Conservation (phyloP, 225 moss, liverwort and hornwort species). For the Bryoerythrophyllum caledonicum region DNA sequence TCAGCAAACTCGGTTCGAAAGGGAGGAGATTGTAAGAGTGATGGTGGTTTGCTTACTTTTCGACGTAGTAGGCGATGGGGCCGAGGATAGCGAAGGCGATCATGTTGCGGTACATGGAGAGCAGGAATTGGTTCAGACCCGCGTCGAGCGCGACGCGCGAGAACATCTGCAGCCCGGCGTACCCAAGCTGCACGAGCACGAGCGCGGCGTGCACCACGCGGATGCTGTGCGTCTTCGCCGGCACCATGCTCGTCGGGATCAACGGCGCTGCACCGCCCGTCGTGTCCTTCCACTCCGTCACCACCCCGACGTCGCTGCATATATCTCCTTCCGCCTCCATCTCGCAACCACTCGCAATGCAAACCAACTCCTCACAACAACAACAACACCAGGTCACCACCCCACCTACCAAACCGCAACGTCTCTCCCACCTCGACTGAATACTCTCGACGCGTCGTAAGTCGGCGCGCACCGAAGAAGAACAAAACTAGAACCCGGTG, state of each 20-base stretch:
- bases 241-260: slow-evolving; percentile 26
- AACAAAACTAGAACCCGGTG: neutral
- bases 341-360: slow-evolving; percentile 1
- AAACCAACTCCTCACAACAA: neutral
- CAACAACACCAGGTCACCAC: no score
- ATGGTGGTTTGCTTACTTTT: slow-evolving; percentile 13
- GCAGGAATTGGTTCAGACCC: slow-evolving; percentile 39
- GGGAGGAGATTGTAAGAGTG: neutral
- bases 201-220: slow-evolving; percentile 35
- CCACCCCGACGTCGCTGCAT: neutral
- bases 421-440: neutral
- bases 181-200: slow-evolving; percentile 39
- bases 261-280: neutral
- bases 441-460: neutral
- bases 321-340: slow-evolving; percentile 1
- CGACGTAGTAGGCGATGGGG: slow-evolving; percentile 35
- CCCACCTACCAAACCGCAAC: no score
- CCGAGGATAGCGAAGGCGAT: slow-evolving; percentile 41
- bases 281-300: slow-evolving; percentile 14
- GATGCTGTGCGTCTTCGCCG: slow-evolving; percentile 29
- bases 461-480: neutral
- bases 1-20: neutral
- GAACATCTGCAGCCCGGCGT: slow-evolving; percentile 45
- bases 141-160: slow-evolving; percentile 39
- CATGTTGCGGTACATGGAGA: slow-evolving; percentile 50